Percentiles rank a stretch among this genome's conserved stretches.
Conservation (phyloP, 768 basidiomycete species). For the Xanthoconium purpureum region DNA sequence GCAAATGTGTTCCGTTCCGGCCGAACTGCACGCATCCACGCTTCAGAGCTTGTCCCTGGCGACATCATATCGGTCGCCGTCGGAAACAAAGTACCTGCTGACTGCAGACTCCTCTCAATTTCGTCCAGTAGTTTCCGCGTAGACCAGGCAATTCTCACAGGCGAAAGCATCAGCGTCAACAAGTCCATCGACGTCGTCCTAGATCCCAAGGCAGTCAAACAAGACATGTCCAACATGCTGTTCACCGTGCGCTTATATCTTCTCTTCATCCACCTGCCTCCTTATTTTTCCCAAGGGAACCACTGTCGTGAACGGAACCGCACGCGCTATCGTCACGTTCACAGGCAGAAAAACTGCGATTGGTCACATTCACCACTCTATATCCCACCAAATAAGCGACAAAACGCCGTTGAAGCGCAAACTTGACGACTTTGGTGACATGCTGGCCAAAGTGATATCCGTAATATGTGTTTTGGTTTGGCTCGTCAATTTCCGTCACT, state of each 20-base stretch:
- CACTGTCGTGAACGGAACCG: constrained; percentile 91
- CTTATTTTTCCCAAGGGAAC: constrained; percentile 61
- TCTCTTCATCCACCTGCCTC: background rate
- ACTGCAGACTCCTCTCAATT: constrained; percentile 85
- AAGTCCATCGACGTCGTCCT: constrained; percentile 68
- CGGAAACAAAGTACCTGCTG: constrained; percentile 94
- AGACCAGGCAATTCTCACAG: constrained; percentile 96
- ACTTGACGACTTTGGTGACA: constrained; percentile 97
- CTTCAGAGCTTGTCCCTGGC: constrained; percentile 89
- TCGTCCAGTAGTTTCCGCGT: constrained; percentile 91
- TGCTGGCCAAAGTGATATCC: constrained; percentile 95
- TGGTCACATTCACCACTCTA: constrained; percentile 96
- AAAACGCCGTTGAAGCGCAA: constrained; percentile 98
- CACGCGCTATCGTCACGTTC: constrained; percentile 80
- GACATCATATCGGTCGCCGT: constrained; percentile 90
- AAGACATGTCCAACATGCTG: constrained; percentile 96
- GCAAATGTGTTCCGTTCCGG: constrained; percentile 84
- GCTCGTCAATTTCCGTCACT: constrained; percentile 95
- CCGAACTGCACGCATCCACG: constrained; percentile 68
- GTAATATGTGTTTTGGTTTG: constrained; percentile 98
- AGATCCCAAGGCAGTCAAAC: constrained; percentile 85
- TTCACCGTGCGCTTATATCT: constrained; percentile 64
- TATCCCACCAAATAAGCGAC: constrained; percentile 87
- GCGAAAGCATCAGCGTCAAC: constrained; percentile 86
- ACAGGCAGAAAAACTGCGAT: constrained; percentile 90